A percentile compares a stretch with the other conserved stretches of the same genome.
phyloP scores from a whole-genome alignment of 2,329 filamentous ascomycete genomes.

The Bisporella sp. region DNA sequence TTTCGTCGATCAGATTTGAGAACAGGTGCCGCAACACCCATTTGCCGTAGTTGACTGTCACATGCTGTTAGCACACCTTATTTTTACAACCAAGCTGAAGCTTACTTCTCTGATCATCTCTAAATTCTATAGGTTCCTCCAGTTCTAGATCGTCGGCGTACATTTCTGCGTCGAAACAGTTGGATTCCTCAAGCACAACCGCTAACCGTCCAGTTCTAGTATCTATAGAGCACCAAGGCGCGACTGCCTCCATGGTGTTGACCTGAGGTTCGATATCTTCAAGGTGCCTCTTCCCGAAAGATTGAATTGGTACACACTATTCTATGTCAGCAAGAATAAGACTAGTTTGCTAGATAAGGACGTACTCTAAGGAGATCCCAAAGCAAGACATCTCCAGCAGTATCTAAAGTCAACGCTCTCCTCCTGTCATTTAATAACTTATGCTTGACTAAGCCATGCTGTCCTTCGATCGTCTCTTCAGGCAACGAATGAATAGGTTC shows the following conservation, averaged over 20 bases:
- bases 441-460: constrained; percentile 92
- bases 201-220: constrained; percentile 87
- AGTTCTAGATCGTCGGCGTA: constrained; percentile 85
- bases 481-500: constrained; percentile 63
- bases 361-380: constrained; percentile 86
- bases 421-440: constrained; percentile 85
- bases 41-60: constrained; percentile 86
- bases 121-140: constrained; percentile 69
- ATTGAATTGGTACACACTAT: constrained; percentile 77
- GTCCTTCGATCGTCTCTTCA: constrained; percentile 83
- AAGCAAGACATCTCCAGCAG: constrained; percentile 85
- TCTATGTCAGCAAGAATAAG: constrained; percentile 12
- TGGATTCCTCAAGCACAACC: constrained; percentile 86
- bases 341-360: constrained; percentile 11
- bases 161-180: constrained; percentile 95
- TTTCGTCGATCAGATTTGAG: constrained; percentile 79
- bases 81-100: constrained; percentile 6
- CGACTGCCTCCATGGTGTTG: constrained; percentile 82
- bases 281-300: constrained; percentile 90
- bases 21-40: constrained; percentile 95
- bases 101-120: constrained; percentile 89
- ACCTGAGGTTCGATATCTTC: constrained; percentile 85
- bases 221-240: constrained; percentile 94
- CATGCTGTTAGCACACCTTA: constrained; percentile 10
- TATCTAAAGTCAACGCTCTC: constrained; percentile 85